Conservation (phyloP, 495 filamentous ascomycete species). For the Evernia prunastri region DNA sequence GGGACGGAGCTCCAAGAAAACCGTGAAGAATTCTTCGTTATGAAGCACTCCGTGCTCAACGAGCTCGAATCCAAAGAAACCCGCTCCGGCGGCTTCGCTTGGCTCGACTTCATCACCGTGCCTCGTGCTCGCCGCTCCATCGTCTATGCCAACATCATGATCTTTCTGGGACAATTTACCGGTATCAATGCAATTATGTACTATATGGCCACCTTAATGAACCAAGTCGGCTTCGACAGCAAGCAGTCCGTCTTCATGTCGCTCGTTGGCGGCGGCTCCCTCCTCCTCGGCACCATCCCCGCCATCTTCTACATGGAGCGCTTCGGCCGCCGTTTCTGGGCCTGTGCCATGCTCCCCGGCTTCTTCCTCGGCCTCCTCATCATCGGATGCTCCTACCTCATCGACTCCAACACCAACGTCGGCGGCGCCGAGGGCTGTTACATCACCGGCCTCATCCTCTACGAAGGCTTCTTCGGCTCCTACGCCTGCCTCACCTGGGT, state of each 20-base stretch:
- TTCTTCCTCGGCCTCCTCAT: conserved; percentile 55
- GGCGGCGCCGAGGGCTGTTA: conserved; percentile 45
- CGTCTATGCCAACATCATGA: conserved; percentile 56
- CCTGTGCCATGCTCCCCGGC: conserved; percentile 53
- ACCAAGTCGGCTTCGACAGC: conserved; percentile 48
- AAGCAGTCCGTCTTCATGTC: conserved; percentile 53
- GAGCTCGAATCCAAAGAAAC: conserved; percentile 39
- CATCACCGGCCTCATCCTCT: conserved; percentile 52
- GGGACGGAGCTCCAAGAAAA: conserved; percentile 43
- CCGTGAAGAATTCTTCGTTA: conserved; percentile 55
- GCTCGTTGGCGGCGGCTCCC: conserved; percentile 53
- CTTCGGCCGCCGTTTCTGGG: conserved; percentile 57
- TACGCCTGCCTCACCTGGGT: conserved; percentile 61
- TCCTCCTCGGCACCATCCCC: conserved; percentile 52
- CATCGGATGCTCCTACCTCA: conserved; percentile 49
- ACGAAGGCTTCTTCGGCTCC: conserved; percentile 57
- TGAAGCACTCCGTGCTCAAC: conserved; percentile 48
- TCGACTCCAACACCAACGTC: conserved; percentile 35
- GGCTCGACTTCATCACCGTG: conserved; percentile 58
- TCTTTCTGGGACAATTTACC: conserved; percentile 55
- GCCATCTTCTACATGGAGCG: conserved; percentile 55
- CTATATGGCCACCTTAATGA: conserved; percentile 55
- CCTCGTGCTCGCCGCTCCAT: conserved; percentile 53
- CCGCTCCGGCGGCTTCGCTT: conserved; percentile 41
- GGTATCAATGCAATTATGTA: conserved; percentile 59